Base-by-base conservation (phyloP, 1,139 yeast species). In the Hanseniaspora sp. region DNA sequence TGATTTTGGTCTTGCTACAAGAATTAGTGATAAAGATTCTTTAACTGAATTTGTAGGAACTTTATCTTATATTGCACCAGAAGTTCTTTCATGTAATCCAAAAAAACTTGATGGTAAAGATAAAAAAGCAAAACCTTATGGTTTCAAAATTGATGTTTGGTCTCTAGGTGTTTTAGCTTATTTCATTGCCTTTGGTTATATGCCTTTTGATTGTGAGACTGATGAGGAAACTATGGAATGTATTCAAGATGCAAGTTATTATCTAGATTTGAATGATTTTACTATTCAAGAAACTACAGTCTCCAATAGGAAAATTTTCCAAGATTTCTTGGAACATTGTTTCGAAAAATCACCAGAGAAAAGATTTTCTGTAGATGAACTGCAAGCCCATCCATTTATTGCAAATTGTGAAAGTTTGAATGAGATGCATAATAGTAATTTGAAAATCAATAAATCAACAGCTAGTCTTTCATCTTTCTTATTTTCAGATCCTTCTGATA, bases 191-290 rank as follows among this genome's bases (percentile, higher is more conserved):
- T 76, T 84, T 59, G 92, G 92, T 1, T 83, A 83, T 63, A 79
- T 84, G 67, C 94, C 94, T 0, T 84, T 84, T 66, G 92, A 84
- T 61, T 78, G 90, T 59, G 92, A 83, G 56, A 76, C 80, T 7
- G 83, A 82, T 49, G 77, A 76, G 0, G 90, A 83, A 62, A 86
- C 87, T 23, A 74, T 75, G 62, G 75, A 78, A 53, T 86, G 87
- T 28, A 83, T 84, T 34, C 58, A 64, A 28, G 69, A 67, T 7
- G 80, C 76, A 8, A 85, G 83, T 58, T 82, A 74, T 60, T 71
- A 73, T 55, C 80, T 80, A 60, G 86, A 67, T 47, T 64, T 64
- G 39, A 64, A 62, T 18, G 53, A 56, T 43, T 56, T 58, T 17
- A 33, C 37, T 7, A 52, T 47, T 15, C 55, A 59, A 12, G 60